Evolutionary conservation across 2,329 filamentous ascomycete genomes (phyloP).

Genomic region (Alternaria solani): DNA sequence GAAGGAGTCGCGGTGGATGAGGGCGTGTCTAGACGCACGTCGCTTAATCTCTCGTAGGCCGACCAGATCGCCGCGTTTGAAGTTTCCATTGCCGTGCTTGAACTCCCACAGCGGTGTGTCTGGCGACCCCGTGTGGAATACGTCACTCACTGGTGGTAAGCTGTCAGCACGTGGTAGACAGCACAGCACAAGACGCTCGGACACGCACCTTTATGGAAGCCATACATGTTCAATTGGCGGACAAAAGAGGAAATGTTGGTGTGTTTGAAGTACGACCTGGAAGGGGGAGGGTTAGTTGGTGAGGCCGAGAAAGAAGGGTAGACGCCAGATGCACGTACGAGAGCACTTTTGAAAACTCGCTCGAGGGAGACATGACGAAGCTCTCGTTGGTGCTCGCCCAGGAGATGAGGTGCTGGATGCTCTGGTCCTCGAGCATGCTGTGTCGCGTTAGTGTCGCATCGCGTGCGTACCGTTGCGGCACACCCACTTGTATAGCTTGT

Average conservation of each 20-base stretch:
- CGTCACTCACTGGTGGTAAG: conserved; percentile 80
- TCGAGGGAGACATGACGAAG: conserved; percentile 98
- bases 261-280: conserved; percentile 97
- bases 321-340: conserved; percentile 70
- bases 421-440: conserved; percentile 95
- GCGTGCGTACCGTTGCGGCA: conserved; percentile 10
- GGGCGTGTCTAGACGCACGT: conserved; percentile 87
- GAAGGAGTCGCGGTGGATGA: conserved; percentile 92
- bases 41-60: conserved; percentile 95
- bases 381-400: conserved; percentile 95
- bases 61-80: conserved; percentile 92
- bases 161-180: conserved; percentile 8
- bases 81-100: conserved; percentile 96
- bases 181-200: conserved; percentile 1
- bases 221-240: conserved; percentile 98
- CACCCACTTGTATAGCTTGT: conserved; percentile 95
- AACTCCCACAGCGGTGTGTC: conserved; percentile 98
- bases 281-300: conserved; percentile 32
- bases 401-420: conserved; percentile 93
- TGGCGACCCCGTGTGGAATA: conserved; percentile 93
- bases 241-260: conserved; percentile 99
- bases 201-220: conserved; percentile 90
- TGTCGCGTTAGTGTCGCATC: conserved; percentile 40
- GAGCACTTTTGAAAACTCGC: conserved; percentile 96
- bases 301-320: conserved; percentile 32